phyloP scores from a whole-genome alignment of 495 filamentous ascomycete genomes.

The Penicillium diatomitis region DNA sequence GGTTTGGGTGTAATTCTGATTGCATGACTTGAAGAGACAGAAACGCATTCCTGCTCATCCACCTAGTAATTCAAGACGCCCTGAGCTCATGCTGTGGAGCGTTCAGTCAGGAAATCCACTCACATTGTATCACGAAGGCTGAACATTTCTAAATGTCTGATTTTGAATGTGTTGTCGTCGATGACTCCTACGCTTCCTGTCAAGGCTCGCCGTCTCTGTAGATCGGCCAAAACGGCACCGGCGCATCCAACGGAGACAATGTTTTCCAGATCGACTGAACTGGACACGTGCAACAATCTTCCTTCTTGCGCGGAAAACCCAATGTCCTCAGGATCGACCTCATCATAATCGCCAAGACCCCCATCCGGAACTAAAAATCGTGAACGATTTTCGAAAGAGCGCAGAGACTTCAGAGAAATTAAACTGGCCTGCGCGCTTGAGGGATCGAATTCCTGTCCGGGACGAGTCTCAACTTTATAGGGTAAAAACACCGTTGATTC shows the following conservation, averaged over 20 bases:
- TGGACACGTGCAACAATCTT: constrained; percentile 61
- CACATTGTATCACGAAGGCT: constrained; percentile 66
- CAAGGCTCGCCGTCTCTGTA: constrained; percentile 60
- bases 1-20: constrained; percentile 75
- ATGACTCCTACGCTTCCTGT: constrained; percentile 49
- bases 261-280: constrained; percentile 72
- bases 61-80: constrained; percentile 36
- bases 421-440: constrained; percentile 62
- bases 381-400: constrained; percentile 25
- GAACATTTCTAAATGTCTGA: constrained; percentile 69
- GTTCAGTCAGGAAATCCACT: constrained; percentile 4
- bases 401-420: constrained; percentile 39
- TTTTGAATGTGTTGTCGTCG: constrained; percentile 41
- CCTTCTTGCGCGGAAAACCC: constrained; percentile 48
- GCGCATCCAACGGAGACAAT: constrained; percentile 68
- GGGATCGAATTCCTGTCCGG: constrained; percentile 70
- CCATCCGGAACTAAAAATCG: constrained; percentile 51
- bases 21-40: constrained; percentile 79
- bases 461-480: constrained; percentile 65
- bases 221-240: constrained; percentile 71
- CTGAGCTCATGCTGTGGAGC: neutral
- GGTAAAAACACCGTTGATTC: constrained; percentile 41
- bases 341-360: constrained; percentile 32
- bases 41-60: constrained; percentile 73
- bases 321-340: constrained; percentile 38